phyloP scores from a whole-genome alignment of 129 eudicot genomes.

The Escallonia rubra region DNA sequence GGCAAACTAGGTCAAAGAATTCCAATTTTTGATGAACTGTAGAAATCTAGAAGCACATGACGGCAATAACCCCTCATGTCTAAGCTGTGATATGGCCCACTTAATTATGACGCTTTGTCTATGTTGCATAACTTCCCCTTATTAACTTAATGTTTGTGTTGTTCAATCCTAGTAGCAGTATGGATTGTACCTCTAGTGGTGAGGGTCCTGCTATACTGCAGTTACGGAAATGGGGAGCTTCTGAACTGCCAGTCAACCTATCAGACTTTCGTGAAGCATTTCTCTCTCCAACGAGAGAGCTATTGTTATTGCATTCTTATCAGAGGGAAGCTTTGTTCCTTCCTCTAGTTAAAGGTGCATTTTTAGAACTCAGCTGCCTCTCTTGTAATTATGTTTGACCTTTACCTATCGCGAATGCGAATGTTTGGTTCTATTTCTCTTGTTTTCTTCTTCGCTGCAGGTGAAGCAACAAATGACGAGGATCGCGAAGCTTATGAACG shows the following conservation, averaged over 20 bases:
- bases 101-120: too few relatives aligned
- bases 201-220: slow-evolving; percentile 71
- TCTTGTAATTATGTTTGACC: not conserved
- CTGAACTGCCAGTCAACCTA: slow-evolving; percentile 43
- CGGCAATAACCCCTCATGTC: too few relatives aligned
- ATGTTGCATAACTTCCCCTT: not conserved
- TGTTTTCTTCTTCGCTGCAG: slow-evolving; percentile 28
- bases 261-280: slow-evolving; percentile 80
- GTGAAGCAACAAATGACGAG: slow-evolving; percentile 9
- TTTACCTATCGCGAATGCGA: not conserved
- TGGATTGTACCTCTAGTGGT: slow-evolving; percentile 32
- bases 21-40: too few relatives aligned
- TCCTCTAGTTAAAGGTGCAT: slow-evolving; percentile 67
- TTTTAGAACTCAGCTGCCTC: slow-evolving; percentile 13
- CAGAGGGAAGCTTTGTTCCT: slow-evolving; percentile 63
- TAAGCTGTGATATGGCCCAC: too few relatives aligned
- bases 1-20: too few relatives aligned
- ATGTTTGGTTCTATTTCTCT: not conserved
- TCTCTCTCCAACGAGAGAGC: slow-evolving; percentile 71
- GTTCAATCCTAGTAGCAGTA: slow-evolving; percentile 15
- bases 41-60: too few relatives aligned
- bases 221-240: slow-evolving; percentile 79
- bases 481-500: slow-evolving; percentile 12
- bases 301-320: slow-evolving; percentile 57
- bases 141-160: not conserved